Base-by-base conservation (phyloP, 306 rosid species). In the Lablab purpureus region DNA sequence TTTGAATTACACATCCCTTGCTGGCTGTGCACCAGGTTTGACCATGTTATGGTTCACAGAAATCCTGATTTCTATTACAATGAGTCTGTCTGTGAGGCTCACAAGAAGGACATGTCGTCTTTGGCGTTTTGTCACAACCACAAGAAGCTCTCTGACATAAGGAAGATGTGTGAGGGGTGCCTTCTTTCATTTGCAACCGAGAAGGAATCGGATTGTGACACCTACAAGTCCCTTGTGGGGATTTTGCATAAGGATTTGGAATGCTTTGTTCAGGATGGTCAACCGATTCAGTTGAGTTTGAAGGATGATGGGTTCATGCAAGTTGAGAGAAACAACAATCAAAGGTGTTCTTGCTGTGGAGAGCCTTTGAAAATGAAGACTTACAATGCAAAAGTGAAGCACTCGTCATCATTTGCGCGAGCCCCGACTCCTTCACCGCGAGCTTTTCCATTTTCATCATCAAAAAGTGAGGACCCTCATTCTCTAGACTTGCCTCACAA, bases 201-300 rank as follows among this genome's bases (percentile, higher is more conserved):
- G 62, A 90, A 74, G 66, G 95, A 94, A 69, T 88, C 94, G 0
- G 91, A 91, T 50, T 83, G 87, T 19, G 90, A 85, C 67, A 87
- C 94, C 2, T 89, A 93, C 73, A 95, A 90, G 70, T 91, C 98
- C 22, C 95, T 92, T 1, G 89, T 92, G 1, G 98, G 98, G 65
- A 90, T 92, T 82, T 65, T 95, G 71, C 96, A 91, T 40, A 95
- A 89, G 91, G 97, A 94, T 81, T 84, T 91, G 10, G 97, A 92
- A 30, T 86, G 92, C 66, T 85, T 89, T 36, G 94, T 88, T 6
- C 90, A 92, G 67, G 91, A 90, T 6, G 94, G 88, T 19, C 83
- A 73, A 58, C 88, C 84, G 4, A 84, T 90, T 71, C 93, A 87
- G 7, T 56, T 88, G 76, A 81, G 89, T 73, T 67, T 83, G 85